Percentiles rank a stretch among this genome's conserved stretches.
Evolutionary conservation across 1,139 yeast genomes (phyloP).

Genomic region (Protomyces macrosporus): DNA sequence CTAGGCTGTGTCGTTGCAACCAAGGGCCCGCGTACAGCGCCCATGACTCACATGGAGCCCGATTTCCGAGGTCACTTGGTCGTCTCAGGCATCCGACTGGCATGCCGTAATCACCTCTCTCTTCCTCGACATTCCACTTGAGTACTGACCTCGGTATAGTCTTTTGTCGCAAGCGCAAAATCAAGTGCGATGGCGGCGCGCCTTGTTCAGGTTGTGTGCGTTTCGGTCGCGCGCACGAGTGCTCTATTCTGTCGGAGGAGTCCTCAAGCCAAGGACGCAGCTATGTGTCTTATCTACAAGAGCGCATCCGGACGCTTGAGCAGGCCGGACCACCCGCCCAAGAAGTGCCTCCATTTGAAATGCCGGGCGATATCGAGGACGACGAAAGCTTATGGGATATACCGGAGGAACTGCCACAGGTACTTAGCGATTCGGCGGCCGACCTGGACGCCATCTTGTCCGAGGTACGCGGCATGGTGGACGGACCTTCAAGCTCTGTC

Average conservation of each 20-base stretch:
- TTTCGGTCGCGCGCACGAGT: conserved; percentile 16
- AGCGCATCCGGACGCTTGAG: conserved; percentile 16
- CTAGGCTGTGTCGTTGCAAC: too few relatives aligned
- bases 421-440: not conserved
- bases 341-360: not conserved
- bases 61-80: conserved; percentile 20
- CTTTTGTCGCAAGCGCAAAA: conserved; percentile 23
- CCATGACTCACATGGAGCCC: not conserved
- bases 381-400: not conserved
- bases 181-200: conserved; percentile 24
- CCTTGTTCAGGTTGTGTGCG: conserved; percentile 20
- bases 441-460: not conserved
- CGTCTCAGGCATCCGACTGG: conserved; percentile 19
- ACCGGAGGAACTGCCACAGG: not conserved
- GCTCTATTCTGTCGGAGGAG: conserved; percentile 22
- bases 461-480: not conserved
- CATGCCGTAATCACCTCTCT: conserved; percentile 3
- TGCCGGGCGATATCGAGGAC: not conserved
- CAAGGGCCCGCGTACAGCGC: too few relatives aligned
- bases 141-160: not conserved
- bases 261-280: conserved; percentile 24
- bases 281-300: conserved; percentile 21
- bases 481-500: not conserved
- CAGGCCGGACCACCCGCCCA: not conserved
- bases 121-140: not conserved